These are phyloP conservation scores for Galium porrigens DNA, from an alignment of 305 asterid genomes.

Conservation along the genomic window DNA sequence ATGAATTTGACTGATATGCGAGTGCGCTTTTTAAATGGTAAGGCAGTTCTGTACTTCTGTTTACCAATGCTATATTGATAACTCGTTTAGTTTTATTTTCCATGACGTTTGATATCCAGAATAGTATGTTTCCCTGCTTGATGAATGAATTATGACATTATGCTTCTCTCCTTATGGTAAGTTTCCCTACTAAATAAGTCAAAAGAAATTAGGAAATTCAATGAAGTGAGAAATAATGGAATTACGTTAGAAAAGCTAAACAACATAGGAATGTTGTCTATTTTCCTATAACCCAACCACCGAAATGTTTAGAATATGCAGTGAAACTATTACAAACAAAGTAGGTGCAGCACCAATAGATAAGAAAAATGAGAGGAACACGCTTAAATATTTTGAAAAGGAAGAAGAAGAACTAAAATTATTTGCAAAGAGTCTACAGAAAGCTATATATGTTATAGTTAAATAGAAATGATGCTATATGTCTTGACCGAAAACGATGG, in stretches of 20 bases:
- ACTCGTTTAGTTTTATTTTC: background rate
- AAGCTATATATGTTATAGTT: background rate
- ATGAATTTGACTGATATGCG: slow-evolving; percentile 71
- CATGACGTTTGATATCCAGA: background rate
- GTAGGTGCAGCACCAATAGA: background rate
- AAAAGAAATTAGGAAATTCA: background rate
- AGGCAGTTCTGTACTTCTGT: slow-evolving; percentile 13
- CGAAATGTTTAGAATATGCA: background rate
- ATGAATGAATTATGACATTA: background rate
- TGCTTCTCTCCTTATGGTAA: background rate
- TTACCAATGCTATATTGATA: background rate
- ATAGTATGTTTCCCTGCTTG: background rate
- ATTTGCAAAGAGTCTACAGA: background rate
- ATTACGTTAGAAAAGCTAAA: background rate
- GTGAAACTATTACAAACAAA: background rate
- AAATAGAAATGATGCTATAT: background rate
- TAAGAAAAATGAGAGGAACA: background rate
- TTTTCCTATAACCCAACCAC: background rate
- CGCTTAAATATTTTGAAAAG: background rate
- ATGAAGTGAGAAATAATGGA: background rate
- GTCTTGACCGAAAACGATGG: background rate
- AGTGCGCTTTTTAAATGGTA: slow-evolving; percentile 78
- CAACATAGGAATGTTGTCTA: background rate
- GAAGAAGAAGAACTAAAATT: background rate
- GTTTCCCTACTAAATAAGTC: background rate